phyloP scores from a whole-genome alignment of 192 early-diverging fungal genomes.

The Jimgerdemannia lactiflua region DNA sequence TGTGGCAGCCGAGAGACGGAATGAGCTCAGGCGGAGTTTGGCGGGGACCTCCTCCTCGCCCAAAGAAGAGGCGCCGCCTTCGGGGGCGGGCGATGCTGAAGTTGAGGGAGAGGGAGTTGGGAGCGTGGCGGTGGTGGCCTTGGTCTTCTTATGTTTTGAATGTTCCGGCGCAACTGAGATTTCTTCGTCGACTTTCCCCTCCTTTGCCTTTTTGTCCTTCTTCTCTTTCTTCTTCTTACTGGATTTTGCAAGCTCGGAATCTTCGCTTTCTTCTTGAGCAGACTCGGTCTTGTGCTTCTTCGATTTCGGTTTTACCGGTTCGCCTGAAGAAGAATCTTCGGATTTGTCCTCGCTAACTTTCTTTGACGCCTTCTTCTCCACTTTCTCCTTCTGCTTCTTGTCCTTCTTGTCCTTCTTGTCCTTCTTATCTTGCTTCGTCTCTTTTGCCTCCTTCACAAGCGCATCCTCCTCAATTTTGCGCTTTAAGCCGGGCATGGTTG shows the following conservation, averaged over 20 bases:
- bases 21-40: slow-evolving; percentile 52
- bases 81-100: slow-evolving; percentile 29
- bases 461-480: neutral
- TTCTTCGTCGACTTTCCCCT: too few relatives aligned
- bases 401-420: slow-evolving; percentile 37
- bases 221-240: slow-evolving; percentile 2
- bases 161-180: too few relatives aligned
- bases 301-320: slow-evolving; percentile 39
- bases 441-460: slow-evolving; percentile 41
- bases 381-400: slow-evolving; percentile 41
- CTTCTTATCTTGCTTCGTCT: slow-evolving; percentile 31
- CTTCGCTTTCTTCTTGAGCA: slow-evolving; percentile 26
- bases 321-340: slow-evolving; percentile 33
- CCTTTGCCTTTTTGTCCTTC: too few relatives aligned
- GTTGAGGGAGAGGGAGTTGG: slow-evolving; percentile 14
- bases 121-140: slow-evolving; percentile 19
- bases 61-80: slow-evolving; percentile 20
- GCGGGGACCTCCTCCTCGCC: slow-evolving; percentile 50
- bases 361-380: neutral
- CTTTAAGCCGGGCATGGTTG: neutral
- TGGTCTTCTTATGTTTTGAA: neutral
- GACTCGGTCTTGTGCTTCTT: slow-evolving; percentile 47
- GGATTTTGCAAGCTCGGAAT: slow-evolving; percentile 21
- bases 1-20: slow-evolving; percentile 64
- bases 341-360: slow-evolving; percentile 19